Conservation (phyloP, 163 green algal species). For the Coccomyxa subellipsoidea region DNA sequence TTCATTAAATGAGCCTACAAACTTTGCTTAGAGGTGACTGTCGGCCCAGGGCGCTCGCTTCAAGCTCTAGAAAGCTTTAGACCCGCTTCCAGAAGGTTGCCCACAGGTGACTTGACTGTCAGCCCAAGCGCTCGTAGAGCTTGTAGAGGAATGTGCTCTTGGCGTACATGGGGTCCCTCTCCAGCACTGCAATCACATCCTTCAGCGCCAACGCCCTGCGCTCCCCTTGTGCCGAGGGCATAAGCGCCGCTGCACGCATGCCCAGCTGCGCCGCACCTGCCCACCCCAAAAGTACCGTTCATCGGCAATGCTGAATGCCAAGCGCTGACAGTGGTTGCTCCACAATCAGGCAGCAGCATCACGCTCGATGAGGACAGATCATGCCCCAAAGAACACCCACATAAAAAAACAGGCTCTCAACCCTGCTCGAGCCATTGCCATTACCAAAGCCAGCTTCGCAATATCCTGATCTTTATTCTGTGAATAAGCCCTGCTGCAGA, state of each 20-base stretch:
- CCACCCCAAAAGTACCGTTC: background rate
- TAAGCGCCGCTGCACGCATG: background rate
- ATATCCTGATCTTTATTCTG: too few relatives aligned
- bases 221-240: background rate
- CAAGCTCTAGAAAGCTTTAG: too few relatives aligned
- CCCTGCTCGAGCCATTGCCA: too few relatives aligned
- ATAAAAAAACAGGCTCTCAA: too few relatives aligned
- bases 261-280: background rate
- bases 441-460: too few relatives aligned
- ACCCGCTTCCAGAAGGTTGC: too few relatives aligned
- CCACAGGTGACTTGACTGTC: background rate
- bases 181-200: conserved; percentile 9
- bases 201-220: background rate
- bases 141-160: conserved; percentile 17
- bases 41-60: too few relatives aligned
- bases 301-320: background rate
- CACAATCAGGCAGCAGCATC: too few relatives aligned
- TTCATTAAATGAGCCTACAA: too few relatives aligned
- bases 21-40: too few relatives aligned
- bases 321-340: background rate
- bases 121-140: conserved; percentile 1
- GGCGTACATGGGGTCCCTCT: conserved; percentile 17
- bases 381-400: too few relatives aligned
- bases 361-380: background rate
- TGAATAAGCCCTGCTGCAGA: background rate